These are phyloP conservation scores for Xylaria sp. DNA, from an alignment of 2,329 filamentous ascomycete species.

Conservation along the genomic window DNA sequence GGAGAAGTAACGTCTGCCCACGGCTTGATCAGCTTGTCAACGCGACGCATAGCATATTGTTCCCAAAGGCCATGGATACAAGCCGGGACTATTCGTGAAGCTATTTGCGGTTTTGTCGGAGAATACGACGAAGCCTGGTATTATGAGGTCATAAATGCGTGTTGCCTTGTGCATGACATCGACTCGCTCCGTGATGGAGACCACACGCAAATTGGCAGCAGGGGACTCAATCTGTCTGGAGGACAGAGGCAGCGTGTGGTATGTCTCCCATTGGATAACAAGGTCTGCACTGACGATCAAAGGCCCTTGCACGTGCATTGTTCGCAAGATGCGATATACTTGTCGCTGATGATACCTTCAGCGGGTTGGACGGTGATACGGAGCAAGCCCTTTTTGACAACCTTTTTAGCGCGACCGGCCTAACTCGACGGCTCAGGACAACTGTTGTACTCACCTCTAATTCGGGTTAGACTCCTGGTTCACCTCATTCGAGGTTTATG, in stretches of 20 bases:
- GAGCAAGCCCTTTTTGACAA: conserved; percentile 40
- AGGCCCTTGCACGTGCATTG: conserved; percentile 47
- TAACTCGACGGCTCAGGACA: conserved; percentile 36
- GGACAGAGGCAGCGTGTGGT: conserved; percentile 42
- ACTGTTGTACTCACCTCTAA: conserved; percentile 45
- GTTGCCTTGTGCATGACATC: conserved; percentile 37
- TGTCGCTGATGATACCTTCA: conserved; percentile 47
- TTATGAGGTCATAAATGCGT: conserved; percentile 34
- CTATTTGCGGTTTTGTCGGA: conserved; percentile 32
- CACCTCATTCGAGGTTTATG: background rate
- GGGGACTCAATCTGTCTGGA: conserved; percentile 38
- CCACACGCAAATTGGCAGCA: conserved; percentile 26
- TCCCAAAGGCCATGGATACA: conserved; percentile 48
- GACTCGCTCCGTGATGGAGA: conserved; percentile 30
- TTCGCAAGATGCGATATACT: conserved; percentile 40
- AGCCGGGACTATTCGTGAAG: conserved; percentile 41
- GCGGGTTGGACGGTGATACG: conserved; percentile 45
- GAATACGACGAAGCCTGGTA: conserved; percentile 38
- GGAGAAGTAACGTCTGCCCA: conserved; percentile 27
- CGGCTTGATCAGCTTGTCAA: conserved; percentile 38
- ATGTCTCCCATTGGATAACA: background rate
- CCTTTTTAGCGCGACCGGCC: conserved; percentile 40
- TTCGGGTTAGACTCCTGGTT: conserved; percentile 31
- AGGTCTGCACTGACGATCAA: conserved; percentile 3
- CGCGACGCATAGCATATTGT: conserved; percentile 44